Conservation (phyloP, 495 filamentous ascomycete species). For the Aspergillus asperescens region DNA sequence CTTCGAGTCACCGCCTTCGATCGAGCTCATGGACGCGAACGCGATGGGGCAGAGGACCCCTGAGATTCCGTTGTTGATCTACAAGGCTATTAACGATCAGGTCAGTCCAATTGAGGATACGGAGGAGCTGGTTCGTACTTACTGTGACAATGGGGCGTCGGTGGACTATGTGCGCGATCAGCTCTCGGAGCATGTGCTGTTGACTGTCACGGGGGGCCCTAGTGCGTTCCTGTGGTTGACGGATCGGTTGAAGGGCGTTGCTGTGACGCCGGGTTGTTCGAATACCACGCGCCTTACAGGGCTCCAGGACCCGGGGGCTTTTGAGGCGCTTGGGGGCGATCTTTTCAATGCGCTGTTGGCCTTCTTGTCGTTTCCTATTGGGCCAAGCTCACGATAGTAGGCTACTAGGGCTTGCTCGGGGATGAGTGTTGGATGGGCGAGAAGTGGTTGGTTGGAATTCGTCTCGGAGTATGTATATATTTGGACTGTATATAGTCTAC, state of each 20-base stretch:
- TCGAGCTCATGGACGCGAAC: conserved; percentile 12
- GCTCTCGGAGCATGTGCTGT: conserved; percentile 16
- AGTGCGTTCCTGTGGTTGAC: conserved; percentile 23
- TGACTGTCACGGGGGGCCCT: conserved; percentile 15
- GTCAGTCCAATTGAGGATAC: conserved; percentile 35
- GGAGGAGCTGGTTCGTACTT: conserved; percentile 38
- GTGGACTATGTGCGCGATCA: conserved; percentile 19
- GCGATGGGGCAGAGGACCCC: conserved; percentile 28
- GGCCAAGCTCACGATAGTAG: neutral
- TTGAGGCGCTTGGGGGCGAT: conserved; percentile 7
- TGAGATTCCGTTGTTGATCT: conserved; percentile 41
- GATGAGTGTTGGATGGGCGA: too few species aligned
- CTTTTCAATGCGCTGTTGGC: neutral
- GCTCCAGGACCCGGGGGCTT: conserved; percentile 10
- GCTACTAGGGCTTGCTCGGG: neutral
- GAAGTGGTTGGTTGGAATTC: too few species aligned
- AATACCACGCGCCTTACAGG: conserved; percentile 15
- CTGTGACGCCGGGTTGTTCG: conserved; percentile 11
- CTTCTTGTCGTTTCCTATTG: conserved; percentile 6
- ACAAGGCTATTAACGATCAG: conserved; percentile 47
- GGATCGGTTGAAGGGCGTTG: conserved; percentile 19
- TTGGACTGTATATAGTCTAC: too few species aligned
- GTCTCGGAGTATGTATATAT: too few species aligned
- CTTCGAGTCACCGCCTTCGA: conserved; percentile 10
- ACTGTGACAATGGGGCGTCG: conserved; percentile 24